These are phyloP conservation scores for Talaromyces trachyspermus DNA, from an alignment of 495 filamentous ascomycete genomes.

Conservation along the genomic window DNA sequence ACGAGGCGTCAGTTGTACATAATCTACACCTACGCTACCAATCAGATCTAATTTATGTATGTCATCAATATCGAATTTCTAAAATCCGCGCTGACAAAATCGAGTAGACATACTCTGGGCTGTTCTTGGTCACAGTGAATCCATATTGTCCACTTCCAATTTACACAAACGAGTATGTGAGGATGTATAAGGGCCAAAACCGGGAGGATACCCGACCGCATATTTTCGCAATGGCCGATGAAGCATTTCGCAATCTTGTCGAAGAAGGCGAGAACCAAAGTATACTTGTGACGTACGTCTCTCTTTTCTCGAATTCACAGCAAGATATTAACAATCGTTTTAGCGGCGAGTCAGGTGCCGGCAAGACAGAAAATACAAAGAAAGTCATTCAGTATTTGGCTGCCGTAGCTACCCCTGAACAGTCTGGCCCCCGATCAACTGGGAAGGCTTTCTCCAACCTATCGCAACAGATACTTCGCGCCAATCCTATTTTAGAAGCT, in stretches of 20 bases:
- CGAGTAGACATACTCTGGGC: slow-evolving; percentile 79
- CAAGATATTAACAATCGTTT: slow-evolving; percentile 5
- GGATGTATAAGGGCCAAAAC: slow-evolving; percentile 87
- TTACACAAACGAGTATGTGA: slow-evolving; percentile 93
- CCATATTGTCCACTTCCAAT: slow-evolving; percentile 93
- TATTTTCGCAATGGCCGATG: slow-evolving; percentile 97
- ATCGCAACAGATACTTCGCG: slow-evolving; percentile 93
- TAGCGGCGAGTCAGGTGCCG: slow-evolving; percentile 91
- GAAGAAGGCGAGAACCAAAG: slow-evolving; percentile 95
- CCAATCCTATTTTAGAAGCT: slow-evolving; percentile 96
- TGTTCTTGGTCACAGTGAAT: slow-evolving; percentile 96
- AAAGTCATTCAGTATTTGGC: slow-evolving; percentile 99
- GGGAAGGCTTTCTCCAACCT: slow-evolving; percentile 70
- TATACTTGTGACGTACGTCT: slow-evolving; percentile 78
- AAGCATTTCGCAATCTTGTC: slow-evolving; percentile 90
- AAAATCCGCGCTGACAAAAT: slow-evolving; percentile 8
- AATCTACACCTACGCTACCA: slow-evolving; percentile 93
- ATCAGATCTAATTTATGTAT: slow-evolving; percentile 85
- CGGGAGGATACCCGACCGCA: slow-evolving; percentile 94
- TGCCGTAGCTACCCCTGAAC: slow-evolving; percentile 81
- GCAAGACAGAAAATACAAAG: slow-evolving; percentile 99
- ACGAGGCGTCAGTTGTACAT: slow-evolving; percentile 96
- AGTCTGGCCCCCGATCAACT: slow-evolving; percentile 54
- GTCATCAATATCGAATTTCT: slow-evolving; percentile 15
- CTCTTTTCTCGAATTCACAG: background rate